Base-by-base conservation (phyloP, 2,329 filamentous ascomycete genomes). In the Colletotrichum theobromicola region DNA sequence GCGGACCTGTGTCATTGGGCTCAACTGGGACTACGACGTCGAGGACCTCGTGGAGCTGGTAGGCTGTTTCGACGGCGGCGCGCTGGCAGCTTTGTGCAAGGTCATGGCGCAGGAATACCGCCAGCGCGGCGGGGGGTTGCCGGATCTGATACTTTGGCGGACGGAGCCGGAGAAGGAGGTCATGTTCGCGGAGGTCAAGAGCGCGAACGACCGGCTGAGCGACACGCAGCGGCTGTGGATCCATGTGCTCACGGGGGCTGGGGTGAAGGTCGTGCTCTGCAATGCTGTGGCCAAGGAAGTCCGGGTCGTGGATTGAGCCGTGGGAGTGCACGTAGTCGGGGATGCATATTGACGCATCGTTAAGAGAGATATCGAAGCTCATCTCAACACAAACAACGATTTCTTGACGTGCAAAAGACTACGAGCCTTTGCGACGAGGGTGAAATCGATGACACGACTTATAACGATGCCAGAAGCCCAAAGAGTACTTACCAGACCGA, bases 141-240 rank as follows among this genome's bases (percentile, higher is more conserved):
- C 97, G 5, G 97, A 99, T 87, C 85, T 99, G 76, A 94, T 99
- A 77, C 88, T 99, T 4, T 99, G 97, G 97, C 91, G 92, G 79
- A 79, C 77, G 37, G 77, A 80, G 66, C 76, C 79, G 5, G 77
- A 80, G 73, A 82, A 78, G 60, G 79, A 94, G 81, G 92, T 94
- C 77, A 93, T 95, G 89, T 96, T 97, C 83, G 89, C 89, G 6
- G 93, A 95, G 83, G 94, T 95, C 72, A 95, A 96, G 86, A 94
- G 92, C 78, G 93, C 92, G 82, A 98, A 98, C 84, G 97, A 99
- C 87, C 92, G 95, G 50, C 87, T 99, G 80, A 98, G 96, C 84
- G 97, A 99, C 86, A 98, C 96, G 21, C 97, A 99, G 86, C 88
- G 97, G 78, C 89, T 99, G 78, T 99, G 97, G 97, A 98, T 98